These are phyloP conservation scores for Talaromyces sp. DNA, from an alignment of 2,329 filamentous ascomycete genomes.

Conservation along the genomic window DNA sequence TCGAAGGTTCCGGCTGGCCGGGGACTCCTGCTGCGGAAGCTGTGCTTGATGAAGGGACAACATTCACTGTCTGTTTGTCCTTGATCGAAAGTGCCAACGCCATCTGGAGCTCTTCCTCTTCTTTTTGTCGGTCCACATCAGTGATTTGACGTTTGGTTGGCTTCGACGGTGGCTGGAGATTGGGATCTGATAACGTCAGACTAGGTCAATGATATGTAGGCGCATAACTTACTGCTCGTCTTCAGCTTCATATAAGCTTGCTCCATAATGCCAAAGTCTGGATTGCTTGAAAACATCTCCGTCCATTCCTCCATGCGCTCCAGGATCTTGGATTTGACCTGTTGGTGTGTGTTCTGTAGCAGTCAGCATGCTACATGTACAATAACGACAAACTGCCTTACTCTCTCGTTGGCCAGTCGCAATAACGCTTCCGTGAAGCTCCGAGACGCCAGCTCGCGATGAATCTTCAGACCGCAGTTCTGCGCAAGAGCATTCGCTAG, in stretches of 20 bases:
- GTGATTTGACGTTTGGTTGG: slow-evolving; percentile 91
- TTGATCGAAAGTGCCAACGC: slow-evolving; percentile 88
- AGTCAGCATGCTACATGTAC: slow-evolving; percentile 1
- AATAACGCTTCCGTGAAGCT: slow-evolving; percentile 93
- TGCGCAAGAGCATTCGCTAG: slow-evolving; percentile 88
- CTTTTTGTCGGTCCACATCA: slow-evolving; percentile 83
- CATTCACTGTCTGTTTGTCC: slow-evolving; percentile 57
- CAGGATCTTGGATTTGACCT: slow-evolving; percentile 95
- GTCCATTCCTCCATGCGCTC: slow-evolving; percentile 97
- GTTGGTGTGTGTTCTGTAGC: slow-evolving; percentile 76
- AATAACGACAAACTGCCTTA: slow-evolving; percentile 28
- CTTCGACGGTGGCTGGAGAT: slow-evolving; percentile 84
- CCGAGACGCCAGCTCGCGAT: slow-evolving; percentile 83
- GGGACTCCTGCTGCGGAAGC: slow-evolving; percentile 28
- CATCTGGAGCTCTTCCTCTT: slow-evolving; percentile 97
- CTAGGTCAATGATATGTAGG: too few species aligned
- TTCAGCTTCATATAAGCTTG: slow-evolving; percentile 89
- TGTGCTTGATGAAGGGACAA: slow-evolving; percentile 36
- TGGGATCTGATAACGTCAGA: slow-evolving; percentile 64
- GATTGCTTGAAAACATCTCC: slow-evolving; percentile 85
- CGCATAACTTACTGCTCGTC: slow-evolving; percentile 53
- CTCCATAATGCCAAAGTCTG: slow-evolving; percentile 95
- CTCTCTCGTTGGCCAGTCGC: slow-evolving; percentile 81
- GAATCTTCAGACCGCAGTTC: slow-evolving; percentile 82
- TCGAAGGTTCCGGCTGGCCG: slow-evolving; percentile 33